Base-by-base conservation (phyloP, 495 filamentous ascomycete genomes). In the Xylaria nigripes region DNA sequence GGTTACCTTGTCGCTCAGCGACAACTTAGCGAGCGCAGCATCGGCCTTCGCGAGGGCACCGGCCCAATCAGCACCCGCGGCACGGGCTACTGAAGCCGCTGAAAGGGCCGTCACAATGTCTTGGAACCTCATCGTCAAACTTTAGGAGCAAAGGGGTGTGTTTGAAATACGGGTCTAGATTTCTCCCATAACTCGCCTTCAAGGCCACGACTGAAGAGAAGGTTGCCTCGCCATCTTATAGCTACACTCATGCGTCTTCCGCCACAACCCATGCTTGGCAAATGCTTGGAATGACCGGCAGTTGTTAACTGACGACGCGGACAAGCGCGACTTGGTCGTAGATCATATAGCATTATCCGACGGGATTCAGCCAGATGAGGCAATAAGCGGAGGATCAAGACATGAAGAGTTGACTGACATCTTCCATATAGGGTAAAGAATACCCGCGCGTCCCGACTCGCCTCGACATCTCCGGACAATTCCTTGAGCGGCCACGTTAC, bases 41-140 rank as follows among this genome's bases (percentile, higher is more conserved):
- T 65, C 65, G 1, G 83, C 82, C 57, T 81, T 80, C n/a, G 70
- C 57, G 57, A 84, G 77, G 9, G 83, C 83, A 0, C 68, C 60
- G 2, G 65, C 70, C 83, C 82, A 86, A 38, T 63, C 57, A 18
- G 62, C 41, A 24, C 51, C 58, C 29, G 61, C 61, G 15, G 56
- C 51, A 16, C 58, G 13, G 23, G 55, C 23, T 34, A 25, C 36
- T 9, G 45, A 43, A 50, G 53, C 29, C 50, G 27, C 21, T 18
- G 32, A 50, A 27, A 56, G 40, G 25, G 41, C 46, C 47, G 47
- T 22, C 29, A 54, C 50, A 48, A 63, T 40, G 15, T 25, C 41
- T 18, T 52, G 49, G 21, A 53, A 48, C 7, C 40, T 61, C 50
- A 41, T 42, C 25, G 22, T 45, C 27, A 29, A 27, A 13, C 34